Percentiles rank a stretch among this genome's conserved stretches.
These are phyloP conservation scores for Artemisia argyi DNA, from an alignment of 129 eudicot genomes.

Conservation along the genomic window DNA sequence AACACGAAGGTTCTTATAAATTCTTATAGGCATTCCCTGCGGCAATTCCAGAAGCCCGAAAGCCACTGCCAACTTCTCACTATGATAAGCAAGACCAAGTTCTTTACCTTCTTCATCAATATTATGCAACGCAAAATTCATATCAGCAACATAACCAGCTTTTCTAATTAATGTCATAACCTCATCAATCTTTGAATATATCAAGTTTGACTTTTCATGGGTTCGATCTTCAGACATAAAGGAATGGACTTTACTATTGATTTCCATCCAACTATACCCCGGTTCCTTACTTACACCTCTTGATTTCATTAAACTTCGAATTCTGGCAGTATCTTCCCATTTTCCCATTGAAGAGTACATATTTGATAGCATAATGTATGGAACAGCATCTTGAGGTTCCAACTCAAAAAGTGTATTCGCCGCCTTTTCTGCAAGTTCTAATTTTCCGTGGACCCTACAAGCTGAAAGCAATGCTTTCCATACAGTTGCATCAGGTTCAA, in stretches of 20 bases:
- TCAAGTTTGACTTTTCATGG: constrained; percentile 36
- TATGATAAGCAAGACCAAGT: constrained; percentile 71
- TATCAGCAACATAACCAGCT: constrained; percentile 72
- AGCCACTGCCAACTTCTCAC: constrained; percentile 87
- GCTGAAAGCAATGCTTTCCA: constrained; percentile 85
- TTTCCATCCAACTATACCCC: constrained; percentile 76
- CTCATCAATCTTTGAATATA: constrained; percentile 61
- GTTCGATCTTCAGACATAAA: constrained; percentile 75
- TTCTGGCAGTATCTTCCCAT: constrained; percentile 68
- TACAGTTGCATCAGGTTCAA: constrained; percentile 67
- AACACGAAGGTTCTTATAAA: constrained; percentile 69
- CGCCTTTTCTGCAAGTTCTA: constrained; percentile 67
- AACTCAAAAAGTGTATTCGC: constrained; percentile 60
- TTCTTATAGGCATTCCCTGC: constrained; percentile 40
- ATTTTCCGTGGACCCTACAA: constrained; percentile 56
- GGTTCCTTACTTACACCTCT: constrained; percentile 65
- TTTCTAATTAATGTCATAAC: constrained; percentile 49
- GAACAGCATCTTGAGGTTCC: constrained; percentile 67
- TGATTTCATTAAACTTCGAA: constrained; percentile 53
- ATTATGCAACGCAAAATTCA: constrained; percentile 75
- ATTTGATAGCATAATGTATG: constrained; percentile 76
- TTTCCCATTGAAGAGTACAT: constrained; percentile 62
- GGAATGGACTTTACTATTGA: constrained; percentile 60
- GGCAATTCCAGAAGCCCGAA: constrained; percentile 68
- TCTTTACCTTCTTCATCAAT: constrained; percentile 73